Percentiles rank a stretch among this genome's conserved stretches.
Evolutionary conservation across 2,329 filamentous ascomycete genomes (phyloP).

Genomic region (Cylindrodendrum hubeiense): DNA sequence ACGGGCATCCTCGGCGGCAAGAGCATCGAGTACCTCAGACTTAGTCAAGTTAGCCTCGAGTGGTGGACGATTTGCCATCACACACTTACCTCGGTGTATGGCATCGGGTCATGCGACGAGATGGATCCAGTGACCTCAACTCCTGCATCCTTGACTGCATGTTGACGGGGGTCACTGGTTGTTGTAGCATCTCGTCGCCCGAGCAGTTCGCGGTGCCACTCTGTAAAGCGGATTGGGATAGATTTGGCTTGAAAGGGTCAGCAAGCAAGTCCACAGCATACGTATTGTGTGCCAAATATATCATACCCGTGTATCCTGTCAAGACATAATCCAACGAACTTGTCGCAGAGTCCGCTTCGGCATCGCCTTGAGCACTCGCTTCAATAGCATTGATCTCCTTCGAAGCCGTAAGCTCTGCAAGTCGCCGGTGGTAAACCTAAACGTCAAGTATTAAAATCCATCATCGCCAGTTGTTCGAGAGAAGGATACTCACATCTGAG

Average conservation of each 20-base stretch:
- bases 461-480: background rate
- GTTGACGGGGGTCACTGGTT: background rate
- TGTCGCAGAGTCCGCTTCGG: background rate
- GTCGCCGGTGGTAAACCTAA: constrained; percentile 5
- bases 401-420: constrained; percentile 1
- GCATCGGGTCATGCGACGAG: constrained; percentile 7
- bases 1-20: constrained; percentile 35
- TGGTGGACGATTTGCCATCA: too few relatives aligned
- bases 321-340: constrained; percentile 13
- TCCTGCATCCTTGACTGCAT: background rate
- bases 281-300: too few relatives aligned
- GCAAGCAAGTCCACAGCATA: background rate
- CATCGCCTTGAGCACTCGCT: background rate
- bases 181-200: background rate
- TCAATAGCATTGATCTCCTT: background rate
- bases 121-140: background rate
- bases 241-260: constrained; percentile 1
- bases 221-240: constrained; percentile 7
- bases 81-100: constrained; percentile 36
- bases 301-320: constrained; percentile 10
- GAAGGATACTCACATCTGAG: constrained; percentile 19
- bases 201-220: constrained; percentile 20
- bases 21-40: constrained; percentile 36
- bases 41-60: constrained; percentile 5
- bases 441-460: background rate